phyloP scores from a whole-genome alignment of 495 filamentous ascomycete species.

The Lineolata rhizophorae region DNA sequence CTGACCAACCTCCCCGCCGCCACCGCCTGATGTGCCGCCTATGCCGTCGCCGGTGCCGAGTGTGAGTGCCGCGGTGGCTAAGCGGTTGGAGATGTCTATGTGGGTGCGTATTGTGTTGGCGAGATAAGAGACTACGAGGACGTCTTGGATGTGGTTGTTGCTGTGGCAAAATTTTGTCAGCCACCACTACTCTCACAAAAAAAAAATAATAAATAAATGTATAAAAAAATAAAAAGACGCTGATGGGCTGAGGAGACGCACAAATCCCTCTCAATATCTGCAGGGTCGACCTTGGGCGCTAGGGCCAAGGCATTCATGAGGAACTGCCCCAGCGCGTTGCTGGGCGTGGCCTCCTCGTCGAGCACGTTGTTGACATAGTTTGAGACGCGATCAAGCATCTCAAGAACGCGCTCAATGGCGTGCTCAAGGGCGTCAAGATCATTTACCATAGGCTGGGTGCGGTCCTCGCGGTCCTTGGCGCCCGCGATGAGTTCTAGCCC shows the following conservation, averaged over 20 bases:
- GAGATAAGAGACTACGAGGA: conserved; percentile 87
- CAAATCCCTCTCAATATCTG: conserved; percentile 88
- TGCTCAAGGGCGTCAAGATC: conserved; percentile 77
- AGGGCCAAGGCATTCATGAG: conserved; percentile 77
- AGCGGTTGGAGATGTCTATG: conserved; percentile 86
- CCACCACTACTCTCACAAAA: too few species aligned
- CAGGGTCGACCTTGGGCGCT: conserved; percentile 76
- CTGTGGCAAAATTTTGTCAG: conserved; percentile 18
- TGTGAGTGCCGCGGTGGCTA: conserved; percentile 67
- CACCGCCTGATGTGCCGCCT: conserved; percentile 2
- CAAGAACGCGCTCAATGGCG: conserved; percentile 62
- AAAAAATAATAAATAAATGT: conserved; percentile 1
- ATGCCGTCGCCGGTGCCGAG: conserved; percentile 17
- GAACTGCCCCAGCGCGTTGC: conserved; percentile 78
- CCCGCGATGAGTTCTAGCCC: conserved; percentile 69
- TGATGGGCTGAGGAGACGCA: conserved; percentile 20
- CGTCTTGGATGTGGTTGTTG: conserved; percentile 98
- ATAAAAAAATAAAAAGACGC: conserved; percentile 1
- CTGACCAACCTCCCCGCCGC: conserved; percentile 6
- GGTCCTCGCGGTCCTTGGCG: conserved; percentile 57
- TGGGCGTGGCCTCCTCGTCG: conserved; percentile 41
- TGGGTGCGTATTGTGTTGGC: conserved; percentile 98
- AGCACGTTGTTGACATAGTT: conserved; percentile 75
- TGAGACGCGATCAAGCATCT: conserved; percentile 71
- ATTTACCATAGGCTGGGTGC: conserved; percentile 45